Evolutionary conservation across 192 early-diverging fungal species (phyloP).

Genomic region (Borealophlyctis nickersoniae): DNA sequence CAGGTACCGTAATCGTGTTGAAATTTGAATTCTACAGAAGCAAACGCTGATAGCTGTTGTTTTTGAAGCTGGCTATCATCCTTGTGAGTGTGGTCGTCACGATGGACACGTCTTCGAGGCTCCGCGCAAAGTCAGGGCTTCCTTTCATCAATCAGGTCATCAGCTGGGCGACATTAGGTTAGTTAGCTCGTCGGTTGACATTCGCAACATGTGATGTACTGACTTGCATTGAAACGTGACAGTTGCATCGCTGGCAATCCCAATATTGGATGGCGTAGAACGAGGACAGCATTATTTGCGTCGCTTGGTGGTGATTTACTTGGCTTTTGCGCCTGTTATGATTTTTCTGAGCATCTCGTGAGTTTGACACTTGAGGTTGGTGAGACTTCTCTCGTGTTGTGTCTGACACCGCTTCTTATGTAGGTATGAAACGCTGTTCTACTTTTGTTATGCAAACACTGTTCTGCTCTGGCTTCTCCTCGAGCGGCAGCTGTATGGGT

Average conservation of each 20-base stretch:
- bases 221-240: no score
- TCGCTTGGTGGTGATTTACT: conserved; percentile 75
- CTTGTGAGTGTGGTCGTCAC: conserved; percentile 57
- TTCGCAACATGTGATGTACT: conserved; percentile 4
- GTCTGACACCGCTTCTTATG: conserved; percentile 18
- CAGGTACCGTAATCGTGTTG: no score
- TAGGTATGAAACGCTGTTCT: conserved; percentile 90
- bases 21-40: no score
- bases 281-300: conserved; percentile 72
- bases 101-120: conserved; percentile 57
- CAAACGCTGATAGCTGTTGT: no score
- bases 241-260: conserved; percentile 54
- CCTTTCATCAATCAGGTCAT: conserved; percentile 64
- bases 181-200: no score
- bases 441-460: conserved; percentile 72
- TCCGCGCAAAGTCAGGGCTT: conserved; percentile 58
- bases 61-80: conserved; percentile 53
- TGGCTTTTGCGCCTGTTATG: conserved; percentile 85
- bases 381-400: no score
- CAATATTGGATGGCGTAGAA: conserved; percentile 58
- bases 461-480: conserved; percentile 75
- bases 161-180: conserved; percentile 68
- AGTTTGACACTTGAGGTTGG: no score
- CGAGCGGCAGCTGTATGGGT: conserved; percentile 52
- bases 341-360: conserved; percentile 83